A percentile compares a stretch with the other conserved stretches of the same genome.
phyloP scores from a whole-genome alignment of 2,329 filamentous ascomycete species.

The Anisogramma anomala region DNA sequence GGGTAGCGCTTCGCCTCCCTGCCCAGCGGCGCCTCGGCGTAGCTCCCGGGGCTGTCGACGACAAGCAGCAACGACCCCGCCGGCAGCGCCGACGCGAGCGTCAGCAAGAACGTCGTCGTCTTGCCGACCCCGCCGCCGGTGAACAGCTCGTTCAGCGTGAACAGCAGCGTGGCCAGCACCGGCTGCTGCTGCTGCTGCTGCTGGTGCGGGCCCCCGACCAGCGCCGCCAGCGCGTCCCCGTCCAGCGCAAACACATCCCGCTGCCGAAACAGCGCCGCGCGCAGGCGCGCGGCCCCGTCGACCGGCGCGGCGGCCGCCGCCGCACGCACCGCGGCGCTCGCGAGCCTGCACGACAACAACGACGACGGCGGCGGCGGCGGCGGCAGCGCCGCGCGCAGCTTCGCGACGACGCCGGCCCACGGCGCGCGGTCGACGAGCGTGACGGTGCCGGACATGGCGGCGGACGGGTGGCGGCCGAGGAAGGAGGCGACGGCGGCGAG shows the following conservation, averaged over 20 bases:
- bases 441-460: constrained; percentile 29
- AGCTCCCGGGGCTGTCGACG: constrained; percentile 86
- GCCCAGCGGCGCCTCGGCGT: constrained; percentile 68
- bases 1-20: constrained; percentile 59
- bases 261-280: constrained; percentile 31
- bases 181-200: background rate
- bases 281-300: constrained; percentile 28
- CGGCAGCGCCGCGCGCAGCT: constrained; percentile 46
- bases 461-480: constrained; percentile 21
- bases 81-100: constrained; percentile 47
- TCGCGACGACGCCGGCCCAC: constrained; percentile 54
- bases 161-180: constrained; percentile 68
- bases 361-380: constrained; percentile 36
- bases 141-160: constrained; percentile 94
- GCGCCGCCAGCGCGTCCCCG: constrained; percentile 21
- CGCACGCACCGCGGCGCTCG: constrained; percentile 25
- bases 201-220: constrained; percentile 23
- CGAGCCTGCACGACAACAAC: constrained; percentile 27
- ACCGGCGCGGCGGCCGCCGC: constrained; percentile 36
- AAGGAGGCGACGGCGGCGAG: constrained; percentile 43
- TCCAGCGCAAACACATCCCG: constrained; percentile 37
- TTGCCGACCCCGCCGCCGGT: constrained; percentile 57
- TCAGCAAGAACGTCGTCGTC: constrained; percentile 66
- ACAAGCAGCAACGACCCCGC: constrained; percentile 63
- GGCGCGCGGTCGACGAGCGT: constrained; percentile 71